Conservation (phyloP, 371 early-diverging fungal genomes). For the Lichtheimia hyalospora region DNA sequence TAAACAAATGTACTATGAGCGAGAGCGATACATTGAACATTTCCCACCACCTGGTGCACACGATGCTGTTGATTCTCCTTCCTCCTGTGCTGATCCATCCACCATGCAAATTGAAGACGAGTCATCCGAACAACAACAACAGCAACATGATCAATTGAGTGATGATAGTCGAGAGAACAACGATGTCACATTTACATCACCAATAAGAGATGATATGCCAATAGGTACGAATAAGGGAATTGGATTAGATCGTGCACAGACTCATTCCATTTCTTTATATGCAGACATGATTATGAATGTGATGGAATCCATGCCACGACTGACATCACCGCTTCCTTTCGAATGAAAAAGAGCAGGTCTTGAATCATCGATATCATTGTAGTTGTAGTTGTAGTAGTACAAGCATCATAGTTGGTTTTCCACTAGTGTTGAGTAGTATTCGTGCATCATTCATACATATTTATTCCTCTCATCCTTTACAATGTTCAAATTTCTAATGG, state of each 20-base stretch:
- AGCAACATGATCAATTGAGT: conserved; percentile 1
- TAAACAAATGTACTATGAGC: conserved; percentile 36
- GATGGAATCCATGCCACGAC: conserved; percentile 21
- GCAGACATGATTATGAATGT: conserved; percentile 23
- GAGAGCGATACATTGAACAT: conserved; percentile 26
- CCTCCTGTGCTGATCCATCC: too few relatives aligned
- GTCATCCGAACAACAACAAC: background rate
- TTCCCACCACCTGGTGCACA: conserved; percentile 20
- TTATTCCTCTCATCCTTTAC: background rate
- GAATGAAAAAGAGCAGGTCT: background rate
- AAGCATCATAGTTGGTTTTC: too few relatives aligned
- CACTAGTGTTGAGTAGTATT: too few relatives aligned
- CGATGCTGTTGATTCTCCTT: background rate
- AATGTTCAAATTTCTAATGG: too few relatives aligned
- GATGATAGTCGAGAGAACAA: background rate
- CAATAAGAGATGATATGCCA: conserved; percentile 21
- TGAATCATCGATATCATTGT: too few relatives aligned
- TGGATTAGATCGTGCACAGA: background rate
- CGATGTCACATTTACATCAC: conserved; percentile 6
- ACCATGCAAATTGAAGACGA: conserved; percentile 1
- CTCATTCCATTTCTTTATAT: background rate
- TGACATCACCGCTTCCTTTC: conserved; percentile 17
- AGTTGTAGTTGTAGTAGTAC: too few relatives aligned
- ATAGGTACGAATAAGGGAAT: conserved; percentile 14
- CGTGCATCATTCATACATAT: background rate